These are phyloP conservation scores for Alectoria sarmentosa DNA, from an alignment of 495 filamentous ascomycete genomes.

Conservation along the genomic window DNA sequence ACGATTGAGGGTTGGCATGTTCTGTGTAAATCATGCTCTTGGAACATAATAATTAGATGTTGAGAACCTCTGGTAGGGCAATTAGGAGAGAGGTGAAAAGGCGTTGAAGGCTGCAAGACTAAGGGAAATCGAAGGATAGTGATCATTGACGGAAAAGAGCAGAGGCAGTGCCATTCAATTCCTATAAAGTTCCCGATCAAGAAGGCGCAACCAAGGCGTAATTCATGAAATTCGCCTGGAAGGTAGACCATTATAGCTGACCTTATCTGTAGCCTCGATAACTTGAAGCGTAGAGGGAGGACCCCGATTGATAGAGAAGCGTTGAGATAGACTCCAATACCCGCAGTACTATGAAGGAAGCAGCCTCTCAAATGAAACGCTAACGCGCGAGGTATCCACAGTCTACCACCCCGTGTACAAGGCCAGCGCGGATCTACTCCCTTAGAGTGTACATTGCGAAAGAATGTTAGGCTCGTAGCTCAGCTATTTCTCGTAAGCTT, in stretches of 20 bases:
- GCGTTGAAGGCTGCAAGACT: neutral
- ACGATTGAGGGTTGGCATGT: conserved; percentile 23
- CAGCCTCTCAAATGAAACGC: neutral
- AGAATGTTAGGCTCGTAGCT: neutral
- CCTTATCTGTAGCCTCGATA: neutral
- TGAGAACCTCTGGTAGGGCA: neutral
- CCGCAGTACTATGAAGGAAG: neutral
- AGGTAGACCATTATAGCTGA: neutral
- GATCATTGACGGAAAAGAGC: neutral
- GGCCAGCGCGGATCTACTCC: neutral
- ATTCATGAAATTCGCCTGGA: neutral
- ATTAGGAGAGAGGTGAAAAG: neutral
- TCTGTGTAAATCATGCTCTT: neutral
- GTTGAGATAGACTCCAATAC: neutral
- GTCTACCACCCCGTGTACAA: neutral
- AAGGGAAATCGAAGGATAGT: neutral
- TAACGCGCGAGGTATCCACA: neutral
- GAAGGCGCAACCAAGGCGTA: conserved; percentile 1
- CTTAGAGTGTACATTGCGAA: neutral
- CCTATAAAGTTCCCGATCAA: neutral
- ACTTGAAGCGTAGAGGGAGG: neutral
- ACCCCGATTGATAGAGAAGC: neutral
- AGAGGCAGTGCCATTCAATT: neutral
- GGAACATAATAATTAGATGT: neutral
- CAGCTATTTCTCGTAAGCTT: neutral